These are phyloP conservation scores for Gynochthodes officinalis DNA, from an alignment of 257 asterid species.

Conservation along the genomic window DNA sequence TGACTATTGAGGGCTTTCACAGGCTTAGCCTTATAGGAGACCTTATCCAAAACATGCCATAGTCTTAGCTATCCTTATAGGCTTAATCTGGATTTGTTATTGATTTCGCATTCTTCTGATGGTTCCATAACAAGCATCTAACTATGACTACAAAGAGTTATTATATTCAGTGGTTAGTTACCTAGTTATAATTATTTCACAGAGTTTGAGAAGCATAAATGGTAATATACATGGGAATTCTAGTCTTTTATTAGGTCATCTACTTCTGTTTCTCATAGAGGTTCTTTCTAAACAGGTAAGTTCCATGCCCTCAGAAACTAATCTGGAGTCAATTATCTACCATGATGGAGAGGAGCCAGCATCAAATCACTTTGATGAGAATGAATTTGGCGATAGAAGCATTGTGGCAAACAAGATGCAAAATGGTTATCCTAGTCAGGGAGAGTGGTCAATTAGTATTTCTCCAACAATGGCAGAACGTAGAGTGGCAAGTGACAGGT, in stretches of 20 bases:
- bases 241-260: background rate
- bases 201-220: background rate
- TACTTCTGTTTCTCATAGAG: background rate
- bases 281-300: slow-evolving; percentile 8
- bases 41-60: background rate
- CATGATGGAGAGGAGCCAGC: slow-evolving; percentile 21
- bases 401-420: slow-evolving; percentile 20
- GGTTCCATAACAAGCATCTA: too few species aligned
- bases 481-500: slow-evolving; percentile 37
- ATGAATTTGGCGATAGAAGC: slow-evolving; percentile 19
- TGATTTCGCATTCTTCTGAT: background rate
- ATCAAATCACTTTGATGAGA: slow-evolving; percentile 17
- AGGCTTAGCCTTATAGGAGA: background rate
- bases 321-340: slow-evolving; percentile 23
- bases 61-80: background rate
- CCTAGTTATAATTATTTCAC: background rate
- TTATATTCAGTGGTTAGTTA: background rate
- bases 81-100: background rate
- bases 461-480: slow-evolving; percentile 18
- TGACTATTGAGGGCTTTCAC: background rate
- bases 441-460: slow-evolving; percentile 26
- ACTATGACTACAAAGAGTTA: background rate
- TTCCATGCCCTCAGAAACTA: slow-evolving; percentile 32
- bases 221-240: background rate
- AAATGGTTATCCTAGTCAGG: slow-evolving; percentile 27